Base-by-base conservation (phyloP, 1,284 basidiomycete species). In the Kwoniella shivajii region DNA sequence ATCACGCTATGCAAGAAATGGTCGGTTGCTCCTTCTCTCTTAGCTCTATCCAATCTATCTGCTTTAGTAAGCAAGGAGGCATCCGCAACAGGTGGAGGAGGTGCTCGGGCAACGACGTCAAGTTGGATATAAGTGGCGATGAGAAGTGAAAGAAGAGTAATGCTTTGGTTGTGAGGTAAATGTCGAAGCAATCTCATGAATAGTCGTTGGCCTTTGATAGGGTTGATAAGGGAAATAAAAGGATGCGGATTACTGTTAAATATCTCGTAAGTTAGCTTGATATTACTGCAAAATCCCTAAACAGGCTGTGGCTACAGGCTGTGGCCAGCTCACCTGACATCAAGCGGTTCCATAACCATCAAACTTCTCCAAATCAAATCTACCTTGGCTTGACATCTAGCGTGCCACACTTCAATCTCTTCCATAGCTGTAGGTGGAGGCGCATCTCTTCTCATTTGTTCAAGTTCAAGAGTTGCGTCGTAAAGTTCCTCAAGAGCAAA, bases 121-220 rank as follows among this genome's bases (percentile, higher is more conserved):
- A 99, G 82, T 73, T 96, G 91, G 56, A 86, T 85, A 80, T 98
- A 99, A 64, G 90, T 93, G 0, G 94, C 94, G 41, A 98, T 87
- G 33, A 99, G 84, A 42, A 99, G 86, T 1, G 93, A 97, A 45
- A 98, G 80, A 39, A 96, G 69, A 16, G 90, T 92, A 48, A 94
- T 84, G 78, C 89, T 87, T 71, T 90, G 88, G 60, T 89, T 83
- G 30, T 85, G 82, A 60, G 84, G 84, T 24, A 99, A 83, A 68
- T 94, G 89, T n/a, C 93, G 87, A 18, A 91, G 86, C 4, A 94
- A 85, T 34, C 96, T 87, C 3, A 92, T 89, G 38, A 99, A 82
- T 20, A 99, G 83, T 60, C 87, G 87, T 81, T 98, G 98, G 58
- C 96, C 96, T 79, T 99, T 99, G 64, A 86, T 84, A 2, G 90